Base-by-base conservation (phyloP, 306 rosid genomes). In the Vigna angularis region DNA sequence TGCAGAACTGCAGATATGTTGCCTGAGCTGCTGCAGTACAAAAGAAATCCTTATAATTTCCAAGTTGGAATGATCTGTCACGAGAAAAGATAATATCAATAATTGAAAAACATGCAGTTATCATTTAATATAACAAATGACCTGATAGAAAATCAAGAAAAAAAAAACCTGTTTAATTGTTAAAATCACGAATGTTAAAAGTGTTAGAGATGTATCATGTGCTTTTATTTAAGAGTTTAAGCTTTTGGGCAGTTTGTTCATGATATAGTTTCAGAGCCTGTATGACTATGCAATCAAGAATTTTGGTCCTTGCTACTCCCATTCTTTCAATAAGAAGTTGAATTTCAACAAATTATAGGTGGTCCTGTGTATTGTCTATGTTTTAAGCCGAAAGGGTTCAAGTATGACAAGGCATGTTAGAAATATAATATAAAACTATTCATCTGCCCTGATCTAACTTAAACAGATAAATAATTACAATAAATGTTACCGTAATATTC, bases 1-100 rank as follows among this genome's bases (percentile, higher is more conserved):
- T 79, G 82, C 97, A 94, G 85, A 89, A 92, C 74, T 94, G 98
- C 61, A 92, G 86, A 74, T 87, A 82, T 67, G 98, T 89, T 65
- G 93, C 97, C 73, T 89, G 86, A 14, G 88, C 83, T 72, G 88
- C 92, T 24, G 82, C 48, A 20, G 89, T 84, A 5, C 84, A 69
- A 61, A 90, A 79, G 83, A 94, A 92, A 70, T 84, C 82, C 72
- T 75, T 85, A 75, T 92, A 92, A 79, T 92, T 95, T 68, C 95
- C 90, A 44, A 88, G 70, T 57, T 91, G 90, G 57, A 85, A 88
- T 47, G 76, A 89, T 58, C 98, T 95, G 89, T 78, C 73, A 50
- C 65, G 53, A 70, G 55, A 45, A 82, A 79, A 83, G 67, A 82
- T 24, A 55, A 45, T 74, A 76, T 71, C 53, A 47, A 58, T 32